A percentile compares a stretch with the other conserved stretches of the same genome.
Evolutionary conservation across 164 flowering plant species (phyloP).

Genomic region (Nymphaea colorata): DNA sequence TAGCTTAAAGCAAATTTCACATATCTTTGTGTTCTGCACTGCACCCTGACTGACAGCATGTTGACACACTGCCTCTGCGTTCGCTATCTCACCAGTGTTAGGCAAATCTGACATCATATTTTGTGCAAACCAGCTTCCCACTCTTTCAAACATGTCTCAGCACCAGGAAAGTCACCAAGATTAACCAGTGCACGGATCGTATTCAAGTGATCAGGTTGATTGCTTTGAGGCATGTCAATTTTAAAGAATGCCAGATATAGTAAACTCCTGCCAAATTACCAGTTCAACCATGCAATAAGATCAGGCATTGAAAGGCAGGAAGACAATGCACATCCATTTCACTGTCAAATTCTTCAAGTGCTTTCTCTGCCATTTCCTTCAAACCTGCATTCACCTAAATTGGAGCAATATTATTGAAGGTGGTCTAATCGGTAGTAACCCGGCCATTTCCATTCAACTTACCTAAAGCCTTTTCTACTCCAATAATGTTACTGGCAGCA

Average conservation of each 20-base stretch:
- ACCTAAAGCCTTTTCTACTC: constrained; percentile 78
- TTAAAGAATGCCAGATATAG: constrained; percentile 84
- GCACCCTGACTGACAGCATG: constrained; percentile 49
- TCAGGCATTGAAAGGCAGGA: constrained; percentile 64
- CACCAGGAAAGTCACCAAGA: constrained; percentile 85
- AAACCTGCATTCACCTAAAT: constrained; percentile 70
- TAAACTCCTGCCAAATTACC: constrained; percentile 25
- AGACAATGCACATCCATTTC: constrained; percentile 24
- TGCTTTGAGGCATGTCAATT: constrained; percentile 44
- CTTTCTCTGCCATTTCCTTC: constrained; percentile 66
- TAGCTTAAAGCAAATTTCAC: constrained; percentile 65
- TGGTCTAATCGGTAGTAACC: constrained; percentile 80
- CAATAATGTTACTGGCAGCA: constrained; percentile 56
- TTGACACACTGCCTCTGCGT: constrained; percentile 47
- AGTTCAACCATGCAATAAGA: constrained; percentile 62
- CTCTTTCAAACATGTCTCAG: constrained; percentile 76
- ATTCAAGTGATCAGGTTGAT: constrained; percentile 65
- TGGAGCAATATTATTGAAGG: constrained; percentile 79
- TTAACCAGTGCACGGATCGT: constrained; percentile 72
- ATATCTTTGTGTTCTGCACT: constrained; percentile 72
- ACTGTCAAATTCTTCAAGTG: constrained; percentile 28
- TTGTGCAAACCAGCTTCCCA: constrained; percentile 54
- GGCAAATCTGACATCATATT: constrained; percentile 70
- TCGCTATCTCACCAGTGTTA: constrained; percentile 39
- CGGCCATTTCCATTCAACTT: constrained; percentile 69